A percentile compares a stretch with the other conserved stretches of the same genome.
phyloP scores from a whole-genome alignment of 1,284 basidiomycete species.

The Spongispora temasekensis region DNA sequence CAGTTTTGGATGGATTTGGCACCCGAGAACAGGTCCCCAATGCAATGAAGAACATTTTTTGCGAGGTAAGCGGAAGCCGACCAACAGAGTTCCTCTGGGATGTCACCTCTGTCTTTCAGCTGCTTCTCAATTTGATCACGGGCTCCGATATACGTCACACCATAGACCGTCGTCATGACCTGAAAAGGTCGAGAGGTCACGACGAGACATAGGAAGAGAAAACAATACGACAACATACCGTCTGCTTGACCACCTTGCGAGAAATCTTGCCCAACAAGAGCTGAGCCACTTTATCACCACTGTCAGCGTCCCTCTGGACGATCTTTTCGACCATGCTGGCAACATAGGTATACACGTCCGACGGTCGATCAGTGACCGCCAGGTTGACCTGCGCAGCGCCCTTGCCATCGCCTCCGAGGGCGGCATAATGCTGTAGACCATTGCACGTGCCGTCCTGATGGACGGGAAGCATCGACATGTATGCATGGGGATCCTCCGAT shows the following conservation, averaged over 20 bases:
- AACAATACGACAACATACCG: conserved; percentile 56
- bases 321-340: conserved; percentile 75
- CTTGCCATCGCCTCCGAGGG: conserved; percentile 88
- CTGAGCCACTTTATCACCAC: conserved; percentile 58
- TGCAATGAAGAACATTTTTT: conserved; percentile 75
- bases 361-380: conserved; percentile 81
- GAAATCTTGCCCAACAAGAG: conserved; percentile 81
- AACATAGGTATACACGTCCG: conserved; percentile 97
- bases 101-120: conserved; percentile 75
- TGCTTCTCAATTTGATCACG: conserved; percentile 95
- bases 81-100: conserved; percentile 78
- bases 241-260: conserved; percentile 98
- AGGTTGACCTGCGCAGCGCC: conserved; percentile 96
- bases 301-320: conserved; percentile 36
- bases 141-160: conserved; percentile 95
- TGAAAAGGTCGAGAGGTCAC: conserved; percentile 25
- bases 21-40: conserved; percentile 91
- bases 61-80: conserved; percentile 82
- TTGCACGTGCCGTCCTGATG: conserved; percentile 99
- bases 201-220: not conserved
- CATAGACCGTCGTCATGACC: conserved; percentile 99
- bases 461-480: conserved; percentile 80
- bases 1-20: conserved; percentile 92
- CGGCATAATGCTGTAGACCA: conserved; percentile 98
- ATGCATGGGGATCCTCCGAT: conserved; percentile 72